Evolutionary conservation across 345 rosid species (phyloP).

Genomic region (Rhodamnia argentea): DNA sequence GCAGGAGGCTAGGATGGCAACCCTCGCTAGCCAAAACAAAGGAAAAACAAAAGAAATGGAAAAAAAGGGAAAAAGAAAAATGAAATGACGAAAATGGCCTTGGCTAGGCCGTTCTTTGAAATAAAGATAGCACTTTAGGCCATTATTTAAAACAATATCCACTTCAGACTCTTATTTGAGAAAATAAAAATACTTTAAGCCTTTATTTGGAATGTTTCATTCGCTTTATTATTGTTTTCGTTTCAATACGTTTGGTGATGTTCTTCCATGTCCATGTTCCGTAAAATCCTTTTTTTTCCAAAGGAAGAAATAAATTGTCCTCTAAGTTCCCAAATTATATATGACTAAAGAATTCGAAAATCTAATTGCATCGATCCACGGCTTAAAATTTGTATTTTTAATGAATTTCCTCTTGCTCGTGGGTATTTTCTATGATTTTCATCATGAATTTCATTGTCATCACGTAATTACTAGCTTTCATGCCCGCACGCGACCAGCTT

Average conservation of each 20-base stretch:
- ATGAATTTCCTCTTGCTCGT: background rate
- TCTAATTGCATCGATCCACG: background rate
- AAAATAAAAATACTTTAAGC: no score
- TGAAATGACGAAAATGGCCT: no score
- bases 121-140: fast-evolving
- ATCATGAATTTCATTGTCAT: background rate
- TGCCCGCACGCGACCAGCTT: no score
- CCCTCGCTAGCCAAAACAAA: no score
- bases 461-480: no score
- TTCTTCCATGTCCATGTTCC: background rate
- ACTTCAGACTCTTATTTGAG: no score
- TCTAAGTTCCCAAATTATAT: background rate
- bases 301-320: background rate
- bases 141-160: no score
- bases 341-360: background rate
- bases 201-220: background rate
- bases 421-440: background rate
- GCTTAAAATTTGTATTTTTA: background rate
- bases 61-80: no score
- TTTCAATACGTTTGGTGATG: background rate
- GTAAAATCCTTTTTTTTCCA: background rate
- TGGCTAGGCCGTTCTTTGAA: no score
- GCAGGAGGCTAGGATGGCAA: no score
- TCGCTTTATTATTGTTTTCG: background rate
- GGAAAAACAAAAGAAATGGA: no score